Base-by-base conservation (phyloP, 805 yeast species). In the Saturnispora bothae region DNA sequence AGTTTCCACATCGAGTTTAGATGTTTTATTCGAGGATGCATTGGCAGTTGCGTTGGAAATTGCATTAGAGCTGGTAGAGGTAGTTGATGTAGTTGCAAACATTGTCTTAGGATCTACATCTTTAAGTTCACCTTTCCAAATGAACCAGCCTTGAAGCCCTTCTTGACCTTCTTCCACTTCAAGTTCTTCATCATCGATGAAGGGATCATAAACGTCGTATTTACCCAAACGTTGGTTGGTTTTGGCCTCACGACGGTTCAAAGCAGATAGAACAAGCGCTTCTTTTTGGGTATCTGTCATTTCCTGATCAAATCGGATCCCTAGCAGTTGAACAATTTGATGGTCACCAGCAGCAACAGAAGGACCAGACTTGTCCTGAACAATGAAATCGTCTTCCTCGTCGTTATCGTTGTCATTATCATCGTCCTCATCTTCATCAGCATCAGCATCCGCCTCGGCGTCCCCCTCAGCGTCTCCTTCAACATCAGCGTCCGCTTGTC, bases 81-180 rank as follows among this genome's bases (percentile, higher is more conserved):
- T n/a, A n/a, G 6, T 7, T 6, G 15, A 9, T 6, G 6, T 15
- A 23, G 32, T 26, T 14, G 25, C 28, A n/a, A n/a, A n/a, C n/a
- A n/a, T n/a, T n/a, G n/a, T n/a, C n/a, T n/a, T n/a, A n/a, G n/a
- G n/a, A n/a, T n/a, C 28, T 31, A 7, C 30, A 33, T 80, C 88
- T 21, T 80, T 76, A 43, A 89, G 63, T 3, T 95, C 94, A 0
- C 99, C 99, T 65, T 86, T 83, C 58, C 78, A 92, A 0, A 92
- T 96, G 48, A 89, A 92, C 55, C 88, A 92, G 2, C 97, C 98
- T 52, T 92, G 97, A 47, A 82, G 82, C 2, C 89, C 88, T 7
- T 94, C 77, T 51, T 83, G 94, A 56, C 88, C 96, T 59, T 92
- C 98, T 82, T 22, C 25, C 10, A 92, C 82, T 41, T 76, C 71